Evolutionary conservation across 1,284 basidiomycete genomes (phyloP), one percentile per base, ranked within the genome.

Genomic region (Boletus sp.): DNA sequence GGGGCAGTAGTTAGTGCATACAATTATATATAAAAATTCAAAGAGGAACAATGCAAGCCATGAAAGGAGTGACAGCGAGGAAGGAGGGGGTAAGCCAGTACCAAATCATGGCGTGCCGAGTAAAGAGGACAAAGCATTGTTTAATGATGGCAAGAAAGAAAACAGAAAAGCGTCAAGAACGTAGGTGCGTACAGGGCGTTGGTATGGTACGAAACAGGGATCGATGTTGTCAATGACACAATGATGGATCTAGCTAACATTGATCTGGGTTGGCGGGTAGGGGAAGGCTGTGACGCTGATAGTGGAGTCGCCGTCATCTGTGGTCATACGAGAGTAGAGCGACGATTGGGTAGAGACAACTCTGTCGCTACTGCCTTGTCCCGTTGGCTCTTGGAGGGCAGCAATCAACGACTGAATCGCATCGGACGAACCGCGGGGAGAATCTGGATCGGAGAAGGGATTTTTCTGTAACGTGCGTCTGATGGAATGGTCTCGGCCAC

Each of bases 351-450:
- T 64, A n/a, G 77, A 79, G 6, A 71, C 65, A 23, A 77, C 66
- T 36, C 77, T 69, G 53, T 77, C 25, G 8, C n/a, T 55, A 9
- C 73, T 67, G 37, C 69, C 70, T 49, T 75, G 69, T 3, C 72
- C 67, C 34, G 73, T 67, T 2, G 73, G 59, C 3, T 72, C 62
- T 42, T 81, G 73, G 30, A 86, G 72, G 14, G 80, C 83, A 17
- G 81, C 82, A 47, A 86, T 75, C 46, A 86, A 71, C 16, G 78
- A 81, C 56, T 72, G 73, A 54, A 86, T 43, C 1, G 59, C 53
- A n/a, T 41, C 13, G 8, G 44, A 10, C 19, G 57, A 54, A 16
- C 49, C 49, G 23, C n/a, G 29, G 1, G 34, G 3, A 10, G 55
- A 14, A n/a, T 45, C 16, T 7, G 49, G 42, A 30, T 66, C 68